A percentile compares a stretch with the other conserved stretches of the same genome.
Conservation (phyloP, 352 stramenopile species). For the Phytopythium boreale region DNA sequence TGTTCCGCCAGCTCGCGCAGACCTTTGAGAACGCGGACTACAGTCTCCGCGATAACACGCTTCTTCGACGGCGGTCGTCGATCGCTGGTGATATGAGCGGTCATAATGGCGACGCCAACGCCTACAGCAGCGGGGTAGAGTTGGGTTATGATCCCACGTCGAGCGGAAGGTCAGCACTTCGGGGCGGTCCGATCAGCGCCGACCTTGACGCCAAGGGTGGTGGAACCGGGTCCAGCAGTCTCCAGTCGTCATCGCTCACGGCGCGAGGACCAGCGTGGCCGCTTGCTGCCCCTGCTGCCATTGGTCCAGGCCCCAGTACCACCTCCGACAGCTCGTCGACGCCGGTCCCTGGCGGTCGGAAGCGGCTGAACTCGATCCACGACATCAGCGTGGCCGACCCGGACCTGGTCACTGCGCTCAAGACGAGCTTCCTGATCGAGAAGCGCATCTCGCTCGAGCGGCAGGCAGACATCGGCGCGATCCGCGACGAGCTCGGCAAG, state of each 20-base stretch:
- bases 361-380: constrained; percentile 43
- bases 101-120: not conserved
- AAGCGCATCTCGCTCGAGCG: constrained; percentile 65
- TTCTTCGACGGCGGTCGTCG: constrained; percentile 5
- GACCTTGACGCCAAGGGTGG: not conserved
- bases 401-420: constrained; percentile 50
- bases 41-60: constrained; percentile 30
- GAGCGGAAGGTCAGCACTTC: not conserved
- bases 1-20: constrained; percentile 57
- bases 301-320: no score
- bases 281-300: not conserved
- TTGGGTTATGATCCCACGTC: no score
- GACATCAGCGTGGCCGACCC: constrained; percentile 51
- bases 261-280: not conserved
- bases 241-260: no score
- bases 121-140: not conserved
- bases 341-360: not conserved
- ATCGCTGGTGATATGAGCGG: no score
- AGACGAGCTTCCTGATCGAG: constrained; percentile 62
- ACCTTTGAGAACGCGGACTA: constrained; percentile 53
- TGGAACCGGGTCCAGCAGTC: no score
- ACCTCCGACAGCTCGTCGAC: not conserved
- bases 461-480: constrained; percentile 27
- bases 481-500: constrained; percentile 52
- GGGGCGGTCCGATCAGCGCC: not conserved